Evolutionary conservation across 2,329 filamentous ascomycete species (phyloP).

Genomic region (Lasiodiplodia theobromae): DNA sequence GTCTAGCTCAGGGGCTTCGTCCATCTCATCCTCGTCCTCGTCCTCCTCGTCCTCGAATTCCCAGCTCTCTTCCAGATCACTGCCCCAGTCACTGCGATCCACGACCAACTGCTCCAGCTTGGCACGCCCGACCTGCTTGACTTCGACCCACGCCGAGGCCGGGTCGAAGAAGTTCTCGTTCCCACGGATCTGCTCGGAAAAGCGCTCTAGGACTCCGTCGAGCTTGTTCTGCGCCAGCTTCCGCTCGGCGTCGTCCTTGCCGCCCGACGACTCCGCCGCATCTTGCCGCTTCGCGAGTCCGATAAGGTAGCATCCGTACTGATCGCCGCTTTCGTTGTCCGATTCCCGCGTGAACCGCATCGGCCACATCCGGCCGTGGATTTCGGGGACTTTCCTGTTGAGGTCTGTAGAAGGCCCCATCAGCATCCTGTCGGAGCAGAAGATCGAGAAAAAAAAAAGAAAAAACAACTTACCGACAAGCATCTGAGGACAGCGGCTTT

Average conservation of each 20-base stretch:
- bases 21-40: conserved; percentile 1
- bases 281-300: conserved; percentile 53
- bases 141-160: conserved; percentile 44
- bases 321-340: conserved; percentile 51
- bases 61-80: conserved; percentile 55
- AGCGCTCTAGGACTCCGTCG: conserved; percentile 42
- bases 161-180: conserved; percentile 48
- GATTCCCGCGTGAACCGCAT: conserved; percentile 56
- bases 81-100: conserved; percentile 46
- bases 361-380: conserved; percentile 69
- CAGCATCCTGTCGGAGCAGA: neutral
- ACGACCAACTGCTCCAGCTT: conserved; percentile 54
- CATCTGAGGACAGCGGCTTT: conserved; percentile 65
- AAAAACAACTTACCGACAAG: conserved; percentile 60
- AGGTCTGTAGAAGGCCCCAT: conserved; percentile 55
- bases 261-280: neutral
- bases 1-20: conserved; percentile 4
- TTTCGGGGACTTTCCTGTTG: conserved; percentile 57
- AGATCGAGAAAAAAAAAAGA: neutral
- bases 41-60: conserved; percentile 46
- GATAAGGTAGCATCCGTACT: conserved; percentile 68
- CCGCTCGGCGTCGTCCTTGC: conserved; percentile 46
- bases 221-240: conserved; percentile 55
- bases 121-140: conserved; percentile 40
- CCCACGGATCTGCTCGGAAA: conserved; percentile 44